Conservation (phyloP, 2,329 filamentous ascomycete genomes). For the Phyllachora maydis region DNA sequence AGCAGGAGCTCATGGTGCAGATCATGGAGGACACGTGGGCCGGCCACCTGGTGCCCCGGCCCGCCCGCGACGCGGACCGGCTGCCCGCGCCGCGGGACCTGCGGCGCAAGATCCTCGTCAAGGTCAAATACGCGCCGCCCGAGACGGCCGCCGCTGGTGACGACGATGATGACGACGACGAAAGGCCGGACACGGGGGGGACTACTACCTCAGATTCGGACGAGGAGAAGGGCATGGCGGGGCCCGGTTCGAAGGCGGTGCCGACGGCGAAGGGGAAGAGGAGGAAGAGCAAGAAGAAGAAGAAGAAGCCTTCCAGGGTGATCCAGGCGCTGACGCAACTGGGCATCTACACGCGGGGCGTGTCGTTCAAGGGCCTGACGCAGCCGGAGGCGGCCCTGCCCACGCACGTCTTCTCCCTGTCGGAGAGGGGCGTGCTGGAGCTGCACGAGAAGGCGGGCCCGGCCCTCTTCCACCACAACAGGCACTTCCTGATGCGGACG, state of each 20-base stretch:
- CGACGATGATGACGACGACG: slow-evolving; percentile 11
- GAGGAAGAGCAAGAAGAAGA: too few relatives aligned
- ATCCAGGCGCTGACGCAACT: slow-evolving; percentile 54
- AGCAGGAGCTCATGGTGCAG: slow-evolving; percentile 79
- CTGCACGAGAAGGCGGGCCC: slow-evolving; percentile 25
- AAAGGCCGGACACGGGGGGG: too few relatives aligned
- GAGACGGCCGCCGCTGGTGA: slow-evolving; percentile 10
- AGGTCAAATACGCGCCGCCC: slow-evolving; percentile 49
- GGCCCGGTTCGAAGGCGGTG: slow-evolving; percentile 10
- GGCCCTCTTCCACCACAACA: slow-evolving; percentile 62
- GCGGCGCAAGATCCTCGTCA: slow-evolving; percentile 61
- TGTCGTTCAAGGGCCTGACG: slow-evolving; percentile 60
- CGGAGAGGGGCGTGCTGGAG: slow-evolving; percentile 42
- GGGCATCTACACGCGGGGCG: slow-evolving; percentile 66
- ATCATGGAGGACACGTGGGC: slow-evolving; percentile 79
- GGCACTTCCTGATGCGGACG: slow-evolving; percentile 62
- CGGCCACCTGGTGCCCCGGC: slow-evolving; percentile 42
- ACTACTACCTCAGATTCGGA: too few relatives aligned
- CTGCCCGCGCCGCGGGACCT: slow-evolving; percentile 53
- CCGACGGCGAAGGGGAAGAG: slow-evolving; percentile 12
- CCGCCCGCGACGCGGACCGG: slow-evolving; percentile 19
- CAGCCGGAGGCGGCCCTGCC: slow-evolving; percentile 50
- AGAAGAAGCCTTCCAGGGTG: slow-evolving; percentile 37
- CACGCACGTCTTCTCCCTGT: slow-evolving; percentile 48
- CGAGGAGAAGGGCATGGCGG: slow-evolving; percentile 10